phyloP scores from a whole-genome alignment of 208 protist genomes.

The Giardia duodenalis region DNA sequence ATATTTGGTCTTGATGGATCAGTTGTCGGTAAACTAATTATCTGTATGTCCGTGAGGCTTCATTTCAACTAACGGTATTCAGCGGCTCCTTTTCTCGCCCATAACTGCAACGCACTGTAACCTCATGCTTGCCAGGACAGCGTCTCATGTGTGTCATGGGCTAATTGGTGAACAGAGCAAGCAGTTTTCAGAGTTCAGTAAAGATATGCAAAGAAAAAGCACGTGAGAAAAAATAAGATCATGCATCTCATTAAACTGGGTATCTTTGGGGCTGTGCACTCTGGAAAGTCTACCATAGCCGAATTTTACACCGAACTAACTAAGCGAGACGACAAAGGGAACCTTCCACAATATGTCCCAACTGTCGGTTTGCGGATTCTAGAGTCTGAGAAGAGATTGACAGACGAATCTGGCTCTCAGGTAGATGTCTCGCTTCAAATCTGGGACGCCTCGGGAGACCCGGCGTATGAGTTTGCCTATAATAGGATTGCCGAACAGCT shows the following conservation, averaged over 20 bases:
- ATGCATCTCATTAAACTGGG: neutral
- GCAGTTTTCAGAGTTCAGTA: too few species aligned
- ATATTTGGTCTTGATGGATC: too few species aligned
- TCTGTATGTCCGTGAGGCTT: too few species aligned
- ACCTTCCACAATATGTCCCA: neutral
- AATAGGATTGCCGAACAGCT: neutral
- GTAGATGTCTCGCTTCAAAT: neutral
- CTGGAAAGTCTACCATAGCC: neutral
- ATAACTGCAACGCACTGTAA: neutral
- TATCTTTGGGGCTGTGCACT: neutral
- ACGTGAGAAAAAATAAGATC: neutral
- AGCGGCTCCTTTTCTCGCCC: neutral
- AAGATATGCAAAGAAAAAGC: neutral
- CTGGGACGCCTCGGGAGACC: neutral
- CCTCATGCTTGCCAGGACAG: neutral
- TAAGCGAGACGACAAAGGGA: neutral
- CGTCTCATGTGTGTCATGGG: too few species aligned
- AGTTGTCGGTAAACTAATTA: too few species aligned
- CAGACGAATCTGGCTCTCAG: neutral
- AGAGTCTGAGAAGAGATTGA: neutral
- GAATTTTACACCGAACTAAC: neutral
- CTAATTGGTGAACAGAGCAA: too few species aligned
- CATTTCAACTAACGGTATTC: neutral
- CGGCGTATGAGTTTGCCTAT: neutral
- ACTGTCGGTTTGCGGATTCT: neutral